These are phyloP conservation scores for Coemansia sp. DNA, from an alignment of 192 early-diverging fungal species.

Conservation along the genomic window DNA sequence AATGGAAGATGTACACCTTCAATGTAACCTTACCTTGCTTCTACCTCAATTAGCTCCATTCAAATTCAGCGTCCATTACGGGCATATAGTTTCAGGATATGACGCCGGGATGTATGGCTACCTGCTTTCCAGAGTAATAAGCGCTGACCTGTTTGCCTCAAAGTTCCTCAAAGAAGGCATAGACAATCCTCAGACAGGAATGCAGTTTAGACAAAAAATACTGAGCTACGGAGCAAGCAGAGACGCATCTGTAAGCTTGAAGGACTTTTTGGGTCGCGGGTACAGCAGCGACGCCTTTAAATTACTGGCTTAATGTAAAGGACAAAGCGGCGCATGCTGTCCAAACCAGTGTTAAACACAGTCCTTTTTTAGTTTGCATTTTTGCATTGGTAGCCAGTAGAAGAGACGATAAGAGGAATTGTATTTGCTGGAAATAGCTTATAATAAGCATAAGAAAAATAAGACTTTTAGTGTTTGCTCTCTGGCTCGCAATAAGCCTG, in stretches of 20 bases:
- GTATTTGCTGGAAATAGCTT: too few relatives aligned
- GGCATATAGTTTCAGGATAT: neutral
- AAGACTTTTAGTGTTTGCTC: too few relatives aligned
- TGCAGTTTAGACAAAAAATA: neutral
- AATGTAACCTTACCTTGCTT: neutral
- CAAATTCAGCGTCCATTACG: neutral
- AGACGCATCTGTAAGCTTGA: neutral
- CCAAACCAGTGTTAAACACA: too few relatives aligned
- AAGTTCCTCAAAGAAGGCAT: neutral
- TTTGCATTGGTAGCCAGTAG: too few relatives aligned
- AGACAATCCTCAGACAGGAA: neutral
- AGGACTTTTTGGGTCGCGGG: neutral
- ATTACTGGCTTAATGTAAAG: conserved; percentile 4
- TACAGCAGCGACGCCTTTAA: neutral
- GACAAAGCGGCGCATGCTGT: too few relatives aligned
- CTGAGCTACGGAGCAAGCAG: neutral
- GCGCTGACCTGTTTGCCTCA: neutral
- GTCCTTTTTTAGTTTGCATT: too few relatives aligned
- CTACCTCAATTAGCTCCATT: neutral
- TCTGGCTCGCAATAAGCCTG: too few relatives aligned
- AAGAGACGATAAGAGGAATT: too few relatives aligned
- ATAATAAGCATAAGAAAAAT: too few relatives aligned
- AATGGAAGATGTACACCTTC: neutral
- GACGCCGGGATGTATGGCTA: neutral
- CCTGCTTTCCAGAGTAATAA: neutral